A percentile compares a stretch with the other conserved stretches of the same genome.
phyloP scores from a whole-genome alignment of 371 early-diverging fungal genomes.

The Saksenaea oblongispora region DNA sequence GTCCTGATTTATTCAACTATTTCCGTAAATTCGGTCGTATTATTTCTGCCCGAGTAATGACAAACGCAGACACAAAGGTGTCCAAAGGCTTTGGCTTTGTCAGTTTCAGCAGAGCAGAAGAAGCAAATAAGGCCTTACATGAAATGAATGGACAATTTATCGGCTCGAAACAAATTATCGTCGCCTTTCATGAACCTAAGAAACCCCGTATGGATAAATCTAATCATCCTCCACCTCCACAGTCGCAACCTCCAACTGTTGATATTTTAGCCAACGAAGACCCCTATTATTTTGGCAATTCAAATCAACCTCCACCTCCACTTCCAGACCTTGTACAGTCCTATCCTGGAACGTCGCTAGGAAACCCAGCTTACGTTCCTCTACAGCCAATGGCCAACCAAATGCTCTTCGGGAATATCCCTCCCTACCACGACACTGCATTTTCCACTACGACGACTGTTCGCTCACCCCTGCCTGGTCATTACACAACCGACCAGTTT shows the following conservation, averaged over 20 bases:
- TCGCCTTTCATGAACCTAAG: conserved; percentile 22
- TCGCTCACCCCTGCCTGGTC: neutral
- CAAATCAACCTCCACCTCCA: neutral
- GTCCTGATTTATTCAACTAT: conserved; percentile 37
- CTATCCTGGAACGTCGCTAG: neutral
- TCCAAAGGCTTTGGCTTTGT: conserved; percentile 15
- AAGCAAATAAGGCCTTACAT: conserved; percentile 11
- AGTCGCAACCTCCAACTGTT: neutral
- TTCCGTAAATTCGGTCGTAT: conserved; percentile 48
- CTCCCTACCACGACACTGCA: neutral
- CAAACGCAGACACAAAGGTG: conserved; percentile 13
- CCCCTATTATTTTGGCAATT: neutral
- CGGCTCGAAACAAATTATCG: conserved; percentile 7
- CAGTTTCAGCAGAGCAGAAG: conserved; percentile 14
- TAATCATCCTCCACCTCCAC: neutral
- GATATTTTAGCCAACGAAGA: neutral
- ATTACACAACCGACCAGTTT: neutral
- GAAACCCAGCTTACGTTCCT: neutral
- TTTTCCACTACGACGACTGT: too few relatives aligned
- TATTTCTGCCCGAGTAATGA: conserved; percentile 50
- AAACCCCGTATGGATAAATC: neutral
- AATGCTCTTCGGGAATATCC: neutral
- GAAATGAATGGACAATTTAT: conserved; percentile 12
- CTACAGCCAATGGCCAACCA: neutral
- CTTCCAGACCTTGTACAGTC: neutral